Evolutionary conservation across 192 early-diverging fungal genomes (phyloP).

Genomic region (Lobulomyces angularis): DNA sequence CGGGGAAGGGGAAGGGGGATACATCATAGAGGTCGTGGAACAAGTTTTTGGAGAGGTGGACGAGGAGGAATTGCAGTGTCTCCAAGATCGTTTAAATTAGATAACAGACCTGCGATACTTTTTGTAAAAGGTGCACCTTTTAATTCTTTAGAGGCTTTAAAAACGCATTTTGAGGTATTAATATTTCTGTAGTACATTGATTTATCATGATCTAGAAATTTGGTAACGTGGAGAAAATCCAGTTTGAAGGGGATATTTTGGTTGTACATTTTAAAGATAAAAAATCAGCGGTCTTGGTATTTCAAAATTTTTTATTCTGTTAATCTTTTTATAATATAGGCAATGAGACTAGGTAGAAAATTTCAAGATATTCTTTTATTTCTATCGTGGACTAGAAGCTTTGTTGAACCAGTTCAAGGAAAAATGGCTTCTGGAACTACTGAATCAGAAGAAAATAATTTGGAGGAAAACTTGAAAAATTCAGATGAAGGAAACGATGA

Average conservation of each 20-base stretch:
- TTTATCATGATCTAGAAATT: slow-evolving; percentile 7
- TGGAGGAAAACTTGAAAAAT: too few relatives aligned
- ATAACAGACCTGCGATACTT: slow-evolving; percentile 61
- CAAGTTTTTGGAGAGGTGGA: slow-evolving; percentile 17
- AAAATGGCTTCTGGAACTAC: too few relatives aligned
- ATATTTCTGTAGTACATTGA: not conserved
- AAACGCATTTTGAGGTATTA: slow-evolving; percentile 53
- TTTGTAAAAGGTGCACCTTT: slow-evolving; percentile 40
- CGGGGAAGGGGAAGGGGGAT: slow-evolving; percentile 30
- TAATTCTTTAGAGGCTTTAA: slow-evolving; percentile 27
- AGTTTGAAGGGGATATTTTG: too few relatives aligned
- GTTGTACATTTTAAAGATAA: too few relatives aligned
- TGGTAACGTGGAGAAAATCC: slow-evolving; percentile 4
- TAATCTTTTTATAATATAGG: too few relatives aligned
- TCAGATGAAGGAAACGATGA: too few relatives aligned
- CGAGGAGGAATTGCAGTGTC: slow-evolving; percentile 23
- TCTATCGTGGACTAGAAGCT: too few relatives aligned
- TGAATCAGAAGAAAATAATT: too few relatives aligned
- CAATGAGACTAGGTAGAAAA: too few relatives aligned
- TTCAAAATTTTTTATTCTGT: not conserved
- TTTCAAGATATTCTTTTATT: too few relatives aligned
- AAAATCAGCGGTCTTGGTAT: too few relatives aligned
- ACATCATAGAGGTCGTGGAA: slow-evolving; percentile 33
- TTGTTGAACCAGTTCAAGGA: too few relatives aligned
- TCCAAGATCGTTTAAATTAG: slow-evolving; percentile 40